Evolutionary conservation across 2,329 filamentous ascomycete genomes (phyloP), one percentile per base, ranked within the genome.

Genomic region (Trichoderma sp.): DNA sequence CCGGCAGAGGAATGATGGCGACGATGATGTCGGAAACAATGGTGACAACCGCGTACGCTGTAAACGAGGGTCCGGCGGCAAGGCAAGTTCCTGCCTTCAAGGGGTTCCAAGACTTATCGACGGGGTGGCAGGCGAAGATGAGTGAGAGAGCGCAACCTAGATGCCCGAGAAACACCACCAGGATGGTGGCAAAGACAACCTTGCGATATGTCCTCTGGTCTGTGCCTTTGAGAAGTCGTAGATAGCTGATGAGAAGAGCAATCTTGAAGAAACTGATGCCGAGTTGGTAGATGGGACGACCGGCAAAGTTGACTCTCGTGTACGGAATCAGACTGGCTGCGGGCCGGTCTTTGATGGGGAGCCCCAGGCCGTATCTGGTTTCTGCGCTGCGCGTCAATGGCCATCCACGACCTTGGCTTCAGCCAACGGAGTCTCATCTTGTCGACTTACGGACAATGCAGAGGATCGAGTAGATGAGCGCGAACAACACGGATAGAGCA

Each of bases 191-290:
- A 77, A 78, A 83, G 14, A 85, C 80, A 3, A 81, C 63, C 1
- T 71, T 68, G 2, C 80, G 77, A 57, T 85, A 85, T 0, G 67
- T 51, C 24, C 69, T 74, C 59, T 82, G 81, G 28, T 79, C 78
- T 0, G 81, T 84, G 1, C 80, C 79, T 48, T 79, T 78, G 41
- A 85, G 75, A 2, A 85, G 77, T 6, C 82, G 79, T 19, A 85
- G 72, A 67, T 84, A 85, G 67, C 80, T 83, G 69, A 85, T 79
- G 64, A 83, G 75, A 2, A 85, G 74, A 0, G 83, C 82, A 30
- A 84, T 79, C 70, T 85, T 85, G 78, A 85, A 85, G 65, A 83
- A 83, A 66, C 80, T 81, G 71, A 85, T 83, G 44, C 83, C 83
- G 7, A 83, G 57, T 67, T 85, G 82, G 66, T 85, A 85, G 51